A percentile compares a stretch with the other conserved stretches of the same genome.
Conservation (phyloP, 2,329 filamentous ascomycete species). For the Alternaria brassicicola region DNA sequence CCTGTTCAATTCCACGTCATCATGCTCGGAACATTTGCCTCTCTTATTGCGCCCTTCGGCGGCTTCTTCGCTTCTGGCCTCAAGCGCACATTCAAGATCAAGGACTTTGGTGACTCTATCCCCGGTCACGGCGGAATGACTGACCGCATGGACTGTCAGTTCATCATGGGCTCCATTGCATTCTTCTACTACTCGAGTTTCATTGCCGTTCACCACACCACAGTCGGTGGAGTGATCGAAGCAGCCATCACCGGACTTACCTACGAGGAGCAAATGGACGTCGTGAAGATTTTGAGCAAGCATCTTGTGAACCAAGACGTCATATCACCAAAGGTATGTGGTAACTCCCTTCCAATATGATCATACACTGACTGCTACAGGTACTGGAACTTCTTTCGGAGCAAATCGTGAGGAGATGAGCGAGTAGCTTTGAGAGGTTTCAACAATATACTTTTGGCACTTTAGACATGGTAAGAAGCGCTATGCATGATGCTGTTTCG, state of each 20-base stretch:
- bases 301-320: conserved; percentile 69
- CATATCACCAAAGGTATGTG: conserved; percentile 59
- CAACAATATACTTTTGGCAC: not conserved
- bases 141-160: conserved; percentile 99
- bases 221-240: conserved; percentile 86
- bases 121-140: conserved; percentile 98
- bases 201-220: conserved; percentile 85
- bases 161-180: conserved; percentile 99
- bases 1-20: conserved; percentile 95
- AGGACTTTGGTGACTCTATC: conserved; percentile 98
- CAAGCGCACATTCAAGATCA: conserved; percentile 99
- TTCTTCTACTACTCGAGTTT: conserved; percentile 99
- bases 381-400: conserved; percentile 34
- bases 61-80: conserved; percentile 98
- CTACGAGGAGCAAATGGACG: conserved; percentile 86
- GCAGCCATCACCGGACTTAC: conserved; percentile 87
- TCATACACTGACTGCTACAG: conserved; percentile 15
- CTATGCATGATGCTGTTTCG: conserved; percentile 1
- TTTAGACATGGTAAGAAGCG: not conserved
- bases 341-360: not conserved
- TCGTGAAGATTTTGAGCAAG: conserved; percentile 66
- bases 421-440: not conserved
- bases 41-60: conserved; percentile 94
- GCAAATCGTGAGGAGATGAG: conserved; percentile 33
- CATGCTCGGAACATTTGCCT: conserved; percentile 89